These are phyloP conservation scores for Glutinoglossum americanum DNA, from an alignment of 495 filamentous ascomycete genomes.

Conservation along the genomic window DNA sequence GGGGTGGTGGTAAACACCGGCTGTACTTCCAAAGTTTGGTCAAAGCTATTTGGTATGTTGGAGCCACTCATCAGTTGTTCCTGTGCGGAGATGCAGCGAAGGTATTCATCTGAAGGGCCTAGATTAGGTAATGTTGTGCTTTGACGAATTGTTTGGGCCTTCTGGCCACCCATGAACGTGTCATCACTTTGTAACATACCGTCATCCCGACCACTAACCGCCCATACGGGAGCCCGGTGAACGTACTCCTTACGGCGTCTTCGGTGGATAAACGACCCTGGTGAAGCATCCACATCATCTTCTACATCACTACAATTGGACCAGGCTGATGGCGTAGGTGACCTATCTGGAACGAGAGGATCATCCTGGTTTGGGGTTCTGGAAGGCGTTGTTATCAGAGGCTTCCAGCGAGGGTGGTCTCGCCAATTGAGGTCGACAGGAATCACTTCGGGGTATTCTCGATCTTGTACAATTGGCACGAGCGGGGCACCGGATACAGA, in stretches of 20 bases:
- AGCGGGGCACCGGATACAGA: neutral
- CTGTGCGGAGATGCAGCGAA: neutral
- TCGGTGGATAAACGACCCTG: neutral
- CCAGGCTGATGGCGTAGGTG: neutral
- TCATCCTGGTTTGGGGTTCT: neutral
- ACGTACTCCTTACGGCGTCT: constrained; percentile 3
- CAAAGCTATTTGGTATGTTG: neutral
- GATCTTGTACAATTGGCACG: neutral
- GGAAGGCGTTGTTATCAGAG: neutral
- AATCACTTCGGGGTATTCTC: neutral
- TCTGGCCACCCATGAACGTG: neutral
- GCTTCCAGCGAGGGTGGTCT: constrained; percentile 2
- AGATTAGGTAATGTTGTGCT: neutral
- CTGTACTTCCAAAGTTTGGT: neutral
- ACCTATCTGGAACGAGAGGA: neutral
- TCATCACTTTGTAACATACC: neutral
- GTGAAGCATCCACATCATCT: neutral
- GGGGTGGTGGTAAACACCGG: neutral
- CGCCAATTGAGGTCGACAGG: constrained; percentile 1
- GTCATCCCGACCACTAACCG: neutral
- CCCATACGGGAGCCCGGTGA: neutral
- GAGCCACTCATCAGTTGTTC: neutral
- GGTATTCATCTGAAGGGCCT: neutral
- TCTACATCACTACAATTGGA: neutral
- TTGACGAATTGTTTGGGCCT: neutral